Percentiles rank a stretch among this genome's conserved stretches.
Evolutionary conservation across 768 basidiomycete species (phyloP).

Genomic region (Leccinum uliginosum): DNA sequence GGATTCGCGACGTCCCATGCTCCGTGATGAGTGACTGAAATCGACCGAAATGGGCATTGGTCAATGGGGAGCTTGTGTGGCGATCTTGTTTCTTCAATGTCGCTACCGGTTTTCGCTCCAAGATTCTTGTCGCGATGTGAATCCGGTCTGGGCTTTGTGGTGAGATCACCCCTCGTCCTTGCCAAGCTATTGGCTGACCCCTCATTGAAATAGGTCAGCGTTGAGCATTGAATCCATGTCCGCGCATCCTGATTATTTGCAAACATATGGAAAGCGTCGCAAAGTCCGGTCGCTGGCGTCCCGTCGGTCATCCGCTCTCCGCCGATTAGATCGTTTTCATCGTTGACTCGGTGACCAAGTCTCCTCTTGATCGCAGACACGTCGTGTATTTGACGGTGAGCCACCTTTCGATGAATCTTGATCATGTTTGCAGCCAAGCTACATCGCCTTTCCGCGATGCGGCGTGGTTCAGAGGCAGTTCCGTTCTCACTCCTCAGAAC

Average conservation of each 20-base stretch:
- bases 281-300: constrained; percentile 1
- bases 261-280: constrained; percentile 15
- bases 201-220: constrained; percentile 12
- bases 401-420: constrained; percentile 38
- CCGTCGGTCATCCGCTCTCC: background rate
- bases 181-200: background rate
- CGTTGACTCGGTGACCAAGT: constrained; percentile 37
- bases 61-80: constrained; percentile 15
- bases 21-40: constrained; percentile 1
- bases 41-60: constrained; percentile 2
- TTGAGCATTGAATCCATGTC: constrained; percentile 21
- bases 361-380: constrained; percentile 36
- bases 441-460: constrained; percentile 40
- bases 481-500: constrained; percentile 45
- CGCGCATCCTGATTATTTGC: constrained; percentile 18
- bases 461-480: constrained; percentile 37
- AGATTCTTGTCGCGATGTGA: constrained; percentile 22
- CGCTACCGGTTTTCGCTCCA: constrained; percentile 21
- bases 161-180: constrained; percentile 10
- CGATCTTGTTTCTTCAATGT: constrained; percentile 48
- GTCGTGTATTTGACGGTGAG: constrained; percentile 47
- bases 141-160: constrained; percentile 20
- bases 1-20: background rate
- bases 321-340: constrained; percentile 18
- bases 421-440: constrained; percentile 35